These are phyloP conservation scores for Piper longum DNA, from an alignment of 164 flowering plant genomes.

Conservation along the genomic window DNA sequence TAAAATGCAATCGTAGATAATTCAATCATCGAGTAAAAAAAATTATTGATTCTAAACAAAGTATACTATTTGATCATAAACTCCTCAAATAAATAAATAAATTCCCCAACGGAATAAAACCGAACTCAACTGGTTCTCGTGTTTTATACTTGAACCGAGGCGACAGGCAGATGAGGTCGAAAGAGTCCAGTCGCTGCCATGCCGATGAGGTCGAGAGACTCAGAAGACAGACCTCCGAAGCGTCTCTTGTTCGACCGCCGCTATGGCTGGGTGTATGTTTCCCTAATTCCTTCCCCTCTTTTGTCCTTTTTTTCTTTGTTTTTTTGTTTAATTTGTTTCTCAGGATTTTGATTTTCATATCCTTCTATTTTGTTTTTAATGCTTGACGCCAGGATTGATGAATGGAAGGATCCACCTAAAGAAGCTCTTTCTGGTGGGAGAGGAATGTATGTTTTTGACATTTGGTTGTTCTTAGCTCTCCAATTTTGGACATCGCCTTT, in stretches of 20 bases:
- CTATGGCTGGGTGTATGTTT: constrained; percentile 44
- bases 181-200: not conserved
- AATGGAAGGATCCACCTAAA: constrained; percentile 48
- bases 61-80: too few species aligned
- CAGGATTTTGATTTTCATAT: not conserved
- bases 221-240: constrained; percentile 3
- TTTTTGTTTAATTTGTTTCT: not conserved
- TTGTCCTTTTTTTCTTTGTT: not conserved
- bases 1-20: too few species aligned
- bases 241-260: constrained; percentile 48
- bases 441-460: constrained; percentile 28
- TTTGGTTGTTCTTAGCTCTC: not conserved
- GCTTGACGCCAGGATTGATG: constrained; percentile 27
- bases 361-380: not conserved
- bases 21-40: too few species aligned
- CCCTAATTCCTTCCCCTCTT: constrained; percentile 4
- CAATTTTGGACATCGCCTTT: not conserved
- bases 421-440: constrained; percentile 59
- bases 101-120: too few species aligned
- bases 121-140: too few species aligned
- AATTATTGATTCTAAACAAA: too few species aligned
- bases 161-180: too few species aligned
- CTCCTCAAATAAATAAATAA: too few species aligned
- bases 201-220: not conserved
- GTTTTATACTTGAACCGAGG: too few species aligned